Percentiles rank a stretch among this genome's conserved stretches.
Evolutionary conservation across 306 rosid genomes (phyloP).

Genomic region (Inga laurina): DNA sequence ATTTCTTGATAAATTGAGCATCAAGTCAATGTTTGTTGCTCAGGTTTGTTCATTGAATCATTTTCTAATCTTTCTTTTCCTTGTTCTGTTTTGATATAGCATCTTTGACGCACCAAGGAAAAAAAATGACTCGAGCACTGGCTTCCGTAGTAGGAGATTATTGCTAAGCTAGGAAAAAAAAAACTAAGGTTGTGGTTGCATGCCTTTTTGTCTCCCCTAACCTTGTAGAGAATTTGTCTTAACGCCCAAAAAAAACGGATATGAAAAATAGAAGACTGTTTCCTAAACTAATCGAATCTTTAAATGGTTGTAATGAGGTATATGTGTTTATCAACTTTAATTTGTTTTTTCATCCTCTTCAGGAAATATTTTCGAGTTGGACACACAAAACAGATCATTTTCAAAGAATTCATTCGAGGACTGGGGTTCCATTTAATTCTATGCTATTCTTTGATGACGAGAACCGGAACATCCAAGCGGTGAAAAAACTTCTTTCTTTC

Average conservation of each 20-base stretch:
- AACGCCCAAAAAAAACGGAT: background rate
- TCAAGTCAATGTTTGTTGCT: conserved; percentile 33
- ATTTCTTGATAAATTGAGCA: conserved; percentile 58
- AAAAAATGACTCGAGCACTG: background rate
- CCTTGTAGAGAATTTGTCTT: background rate
- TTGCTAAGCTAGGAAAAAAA: background rate
- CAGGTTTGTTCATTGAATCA: conserved; percentile 21
- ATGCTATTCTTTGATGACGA: no score
- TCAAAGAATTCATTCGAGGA: no score
- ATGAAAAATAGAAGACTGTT: background rate
- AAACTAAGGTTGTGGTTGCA: background rate
- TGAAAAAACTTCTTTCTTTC: no score
- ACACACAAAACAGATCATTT: no score
- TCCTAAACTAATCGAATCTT: background rate
- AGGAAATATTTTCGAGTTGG: no score
- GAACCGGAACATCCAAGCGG: no score
- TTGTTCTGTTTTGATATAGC: background rate
- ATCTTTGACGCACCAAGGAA: background rate
- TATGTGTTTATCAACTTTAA: background rate
- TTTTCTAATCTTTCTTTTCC: background rate
- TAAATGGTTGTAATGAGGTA: background rate
- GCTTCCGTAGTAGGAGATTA: background rate
- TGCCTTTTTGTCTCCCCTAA: background rate
- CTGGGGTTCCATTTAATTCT: no score
- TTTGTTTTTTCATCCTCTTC: background rate